These are phyloP conservation scores for Phytopythium boreale DNA, from an alignment of 352 stramenopile species.

Conservation along the genomic window DNA sequence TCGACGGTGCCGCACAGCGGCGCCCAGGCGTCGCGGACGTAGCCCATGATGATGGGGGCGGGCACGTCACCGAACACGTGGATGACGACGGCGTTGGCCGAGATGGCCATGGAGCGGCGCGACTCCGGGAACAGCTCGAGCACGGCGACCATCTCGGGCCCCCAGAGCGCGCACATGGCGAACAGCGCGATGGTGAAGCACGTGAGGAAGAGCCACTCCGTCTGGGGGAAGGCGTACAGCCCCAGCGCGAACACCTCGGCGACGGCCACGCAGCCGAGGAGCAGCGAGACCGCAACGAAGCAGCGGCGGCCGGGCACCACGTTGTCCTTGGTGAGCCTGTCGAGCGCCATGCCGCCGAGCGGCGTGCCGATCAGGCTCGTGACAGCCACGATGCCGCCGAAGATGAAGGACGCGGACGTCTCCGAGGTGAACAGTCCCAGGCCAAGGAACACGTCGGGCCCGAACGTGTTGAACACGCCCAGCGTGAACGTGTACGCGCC, in stretches of 20 bases:
- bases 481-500: constrained; percentile 76
- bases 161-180: constrained; percentile 52
- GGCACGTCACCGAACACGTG: constrained; percentile 91
- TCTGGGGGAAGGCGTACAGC: constrained; percentile 35
- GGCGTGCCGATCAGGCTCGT: constrained; percentile 79
- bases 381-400: constrained; percentile 58
- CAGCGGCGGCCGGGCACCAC: constrained; percentile 29
- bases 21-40: constrained; percentile 82
- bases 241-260: constrained; percentile 43
- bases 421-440: constrained; percentile 75
- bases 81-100: constrained; percentile 77
- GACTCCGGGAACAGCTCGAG: constrained; percentile 76
- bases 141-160: constrained; percentile 61
- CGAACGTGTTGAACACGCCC: constrained; percentile 73
- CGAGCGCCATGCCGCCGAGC: constrained; percentile 62
- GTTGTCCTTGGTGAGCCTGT: constrained; percentile 37
- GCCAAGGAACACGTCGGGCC: constrained; percentile 72
- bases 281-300: constrained; percentile 33
- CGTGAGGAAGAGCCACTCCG: constrained; percentile 41
- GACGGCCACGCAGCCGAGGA: constrained; percentile 45
- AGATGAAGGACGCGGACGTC: constrained; percentile 62
- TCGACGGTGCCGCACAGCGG: constrained; percentile 67
- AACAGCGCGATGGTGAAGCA: constrained; percentile 50
- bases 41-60: constrained; percentile 81
- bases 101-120: constrained; percentile 75